Conservation (phyloP, 768 basidiomycete species). For the Boletus rubropictus region DNA sequence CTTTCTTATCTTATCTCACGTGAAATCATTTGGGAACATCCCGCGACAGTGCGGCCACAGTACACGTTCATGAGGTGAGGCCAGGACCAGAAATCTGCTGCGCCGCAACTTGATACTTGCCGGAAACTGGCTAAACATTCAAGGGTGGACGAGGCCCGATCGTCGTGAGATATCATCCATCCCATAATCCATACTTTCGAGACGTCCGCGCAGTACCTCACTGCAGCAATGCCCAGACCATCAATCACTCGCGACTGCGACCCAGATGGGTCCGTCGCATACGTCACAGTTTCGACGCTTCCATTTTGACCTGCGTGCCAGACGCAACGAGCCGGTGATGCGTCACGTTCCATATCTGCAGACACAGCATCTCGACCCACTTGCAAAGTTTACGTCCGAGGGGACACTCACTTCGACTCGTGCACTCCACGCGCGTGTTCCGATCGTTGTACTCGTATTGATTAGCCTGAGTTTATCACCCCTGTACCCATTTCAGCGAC, state of each 20-base stretch:
- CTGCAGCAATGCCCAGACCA: neutral
- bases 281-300: slow-evolving; percentile 16
- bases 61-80: neutral
- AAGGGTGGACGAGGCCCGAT: neutral
- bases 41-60: neutral
- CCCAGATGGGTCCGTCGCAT: neutral
- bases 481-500: slow-evolving; percentile 20
- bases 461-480: slow-evolving; percentile 41
- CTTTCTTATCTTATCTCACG: slow-evolving; percentile 11
- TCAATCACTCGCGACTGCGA: neutral
- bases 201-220: neutral
- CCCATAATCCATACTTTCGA: neutral
- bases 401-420: slow-evolving; percentile 35
- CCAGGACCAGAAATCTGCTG: neutral
- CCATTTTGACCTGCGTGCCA: slow-evolving; percentile 39
- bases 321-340: slow-evolving; percentile 39
- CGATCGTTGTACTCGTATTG: slow-evolving; percentile 33
- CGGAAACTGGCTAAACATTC: neutral
- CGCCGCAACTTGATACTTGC: neutral
- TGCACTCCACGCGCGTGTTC: slow-evolving; percentile 27
- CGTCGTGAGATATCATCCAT: neutral
- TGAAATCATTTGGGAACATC: neutral
- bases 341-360: slow-evolving; percentile 38
- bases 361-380: no score
- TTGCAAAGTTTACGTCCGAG: no score